Evolutionary conservation across 2,329 filamentous ascomycete species (phyloP).

Genomic region (Cladophialophora immunda): DNA sequence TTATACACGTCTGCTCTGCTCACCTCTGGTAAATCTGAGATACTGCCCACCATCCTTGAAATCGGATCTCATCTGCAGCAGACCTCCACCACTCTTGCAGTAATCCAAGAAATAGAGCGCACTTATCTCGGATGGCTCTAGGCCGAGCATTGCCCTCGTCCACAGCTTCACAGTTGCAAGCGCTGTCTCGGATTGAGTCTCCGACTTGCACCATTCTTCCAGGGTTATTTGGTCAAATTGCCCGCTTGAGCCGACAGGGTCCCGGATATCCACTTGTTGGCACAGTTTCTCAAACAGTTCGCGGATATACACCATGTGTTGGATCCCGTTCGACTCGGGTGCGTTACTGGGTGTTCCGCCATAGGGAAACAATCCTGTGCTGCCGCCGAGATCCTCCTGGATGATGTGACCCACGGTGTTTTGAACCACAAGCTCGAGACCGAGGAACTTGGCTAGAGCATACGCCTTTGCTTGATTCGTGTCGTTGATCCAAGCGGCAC

Average conservation of each 20-base stretch:
- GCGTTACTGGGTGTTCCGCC: constrained; percentile 31
- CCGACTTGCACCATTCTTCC: constrained; percentile 48
- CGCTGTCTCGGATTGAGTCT: constrained; percentile 44
- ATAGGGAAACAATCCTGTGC: constrained; percentile 36
- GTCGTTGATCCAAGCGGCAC: constrained; percentile 69
- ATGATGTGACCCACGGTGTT: constrained; percentile 57
- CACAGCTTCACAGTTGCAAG: constrained; percentile 55
- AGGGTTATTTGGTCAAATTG: constrained; percentile 51
- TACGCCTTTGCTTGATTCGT: constrained; percentile 60
- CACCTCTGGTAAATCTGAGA: constrained; percentile 48
- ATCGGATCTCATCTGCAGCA: constrained; percentile 64
- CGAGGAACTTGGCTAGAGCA: constrained; percentile 45
- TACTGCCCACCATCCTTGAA: constrained; percentile 62
- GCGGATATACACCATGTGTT: constrained; percentile 47
- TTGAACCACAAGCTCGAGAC: constrained; percentile 58
- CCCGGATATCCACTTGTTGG: constrained; percentile 45
- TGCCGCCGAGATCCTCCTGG: constrained; percentile 48
- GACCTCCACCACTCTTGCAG: constrained; percentile 61
- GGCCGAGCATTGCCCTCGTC: constrained; percentile 61
- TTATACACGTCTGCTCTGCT: background rate
- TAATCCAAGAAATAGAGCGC: constrained; percentile 66
- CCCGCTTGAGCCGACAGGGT: constrained; percentile 31
- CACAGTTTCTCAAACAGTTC: constrained; percentile 51
- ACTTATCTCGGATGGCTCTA: constrained; percentile 59
- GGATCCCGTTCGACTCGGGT: constrained; percentile 29